These are phyloP conservation scores for Leishmania tarentolae DNA, from an alignment of 208 protist species.

Conservation along the genomic window DNA sequence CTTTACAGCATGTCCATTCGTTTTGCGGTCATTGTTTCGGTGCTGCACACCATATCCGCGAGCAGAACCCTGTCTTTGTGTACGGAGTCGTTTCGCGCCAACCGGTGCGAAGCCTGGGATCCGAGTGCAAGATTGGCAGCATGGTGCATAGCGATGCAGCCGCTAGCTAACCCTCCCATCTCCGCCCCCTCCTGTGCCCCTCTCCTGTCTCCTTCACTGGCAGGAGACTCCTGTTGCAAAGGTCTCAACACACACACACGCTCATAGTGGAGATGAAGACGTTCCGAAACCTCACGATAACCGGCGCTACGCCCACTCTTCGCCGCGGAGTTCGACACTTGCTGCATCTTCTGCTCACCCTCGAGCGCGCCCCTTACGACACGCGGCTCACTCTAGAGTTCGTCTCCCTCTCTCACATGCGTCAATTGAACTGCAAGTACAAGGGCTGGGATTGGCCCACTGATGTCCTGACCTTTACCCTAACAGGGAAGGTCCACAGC, in stretches of 20 bases:
- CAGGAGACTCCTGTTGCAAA: not conserved
- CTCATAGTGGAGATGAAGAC: constrained; percentile 1
- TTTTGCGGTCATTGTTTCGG: not conserved
- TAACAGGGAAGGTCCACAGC: constrained; percentile 7
- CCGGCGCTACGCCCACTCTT: constrained; percentile 46
- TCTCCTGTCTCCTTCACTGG: not conserved
- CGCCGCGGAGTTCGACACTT: constrained; percentile 27
- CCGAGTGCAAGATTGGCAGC: not conserved
- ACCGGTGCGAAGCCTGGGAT: not conserved
- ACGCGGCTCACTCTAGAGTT: constrained; percentile 54
- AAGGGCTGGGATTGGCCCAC: constrained; percentile 56
- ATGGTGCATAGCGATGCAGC: not conserved
- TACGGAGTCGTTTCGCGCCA: not conserved
- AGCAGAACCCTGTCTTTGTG: not conserved
- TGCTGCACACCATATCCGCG: not conserved
- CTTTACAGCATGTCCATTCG: too few relatives aligned
- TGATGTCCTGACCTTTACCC: constrained; percentile 83
- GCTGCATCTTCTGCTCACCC: constrained; percentile 38
- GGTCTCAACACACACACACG: not conserved
- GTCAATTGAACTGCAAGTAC: constrained; percentile 42
- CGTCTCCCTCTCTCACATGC: constrained; percentile 55
- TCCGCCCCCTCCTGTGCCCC: not conserved
- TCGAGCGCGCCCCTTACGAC: constrained; percentile 49
- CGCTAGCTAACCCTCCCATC: not conserved
- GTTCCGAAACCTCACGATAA: constrained; percentile 43